Evolutionary conservation across 129 eudicot genomes (phyloP).

Genomic region (Artemisia tridentata): DNA sequence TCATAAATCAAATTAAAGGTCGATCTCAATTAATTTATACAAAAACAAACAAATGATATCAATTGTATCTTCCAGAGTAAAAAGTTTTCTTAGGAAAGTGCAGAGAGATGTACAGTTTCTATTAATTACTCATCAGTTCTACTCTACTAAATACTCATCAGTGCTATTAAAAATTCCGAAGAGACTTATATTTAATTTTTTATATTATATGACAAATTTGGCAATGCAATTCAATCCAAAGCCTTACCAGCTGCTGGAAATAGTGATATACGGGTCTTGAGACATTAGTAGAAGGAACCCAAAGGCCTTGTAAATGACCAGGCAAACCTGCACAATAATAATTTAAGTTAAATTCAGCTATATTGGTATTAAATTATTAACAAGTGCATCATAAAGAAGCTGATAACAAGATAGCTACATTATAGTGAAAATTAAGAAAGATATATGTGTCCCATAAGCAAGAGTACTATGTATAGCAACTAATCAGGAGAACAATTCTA

Average conservation of each 20-base stretch:
- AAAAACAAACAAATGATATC: no score
- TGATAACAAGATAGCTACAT: conserved; percentile 4
- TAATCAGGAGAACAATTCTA: conserved; percentile 1
- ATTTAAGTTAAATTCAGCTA: neutral
- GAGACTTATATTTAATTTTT: neutral
- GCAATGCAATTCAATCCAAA: conserved; percentile 17
- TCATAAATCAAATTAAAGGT: no score
- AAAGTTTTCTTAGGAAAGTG: no score
- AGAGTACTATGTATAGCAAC: conserved; percentile 6
- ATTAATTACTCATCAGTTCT: no score
- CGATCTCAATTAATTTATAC: no score
- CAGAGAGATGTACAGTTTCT: no score
- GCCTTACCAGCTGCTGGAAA: conserved; percentile 66
- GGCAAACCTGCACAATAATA: conserved; percentile 50
- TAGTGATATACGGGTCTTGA: conserved; percentile 53
- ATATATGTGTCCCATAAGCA: conserved; percentile 3
- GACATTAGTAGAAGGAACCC: conserved; percentile 38
- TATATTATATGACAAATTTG: neutral
- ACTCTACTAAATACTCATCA: no score
- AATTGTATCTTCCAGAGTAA: no score
- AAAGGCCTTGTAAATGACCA: conserved; percentile 36
- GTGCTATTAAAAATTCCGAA: neutral
- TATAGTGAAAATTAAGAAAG: neutral
- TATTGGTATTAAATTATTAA: neutral
- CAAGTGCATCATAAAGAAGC: neutral